Conservation (phyloP, 352 stramenopile species). For the Globisporangium alternatum region DNA sequence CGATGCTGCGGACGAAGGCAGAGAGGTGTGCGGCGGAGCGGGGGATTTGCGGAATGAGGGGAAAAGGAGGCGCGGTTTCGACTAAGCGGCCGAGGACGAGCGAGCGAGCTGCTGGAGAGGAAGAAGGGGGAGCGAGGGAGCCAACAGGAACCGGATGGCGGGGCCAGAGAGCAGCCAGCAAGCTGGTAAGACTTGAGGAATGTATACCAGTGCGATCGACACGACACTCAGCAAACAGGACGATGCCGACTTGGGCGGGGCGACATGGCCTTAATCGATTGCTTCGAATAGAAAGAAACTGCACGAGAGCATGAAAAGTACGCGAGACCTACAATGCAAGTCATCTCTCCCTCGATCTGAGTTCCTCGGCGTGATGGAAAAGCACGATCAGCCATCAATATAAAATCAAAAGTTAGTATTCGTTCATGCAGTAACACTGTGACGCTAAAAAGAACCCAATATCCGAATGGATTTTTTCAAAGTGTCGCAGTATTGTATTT, state of each 20-base stretch:
- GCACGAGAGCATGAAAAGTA: not conserved
- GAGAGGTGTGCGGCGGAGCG: conserved; percentile 7
- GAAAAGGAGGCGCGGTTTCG: conserved; percentile 7
- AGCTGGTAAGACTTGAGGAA: not conserved
- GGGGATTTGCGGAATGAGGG: conserved; percentile 19
- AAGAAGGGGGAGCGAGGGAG: not conserved
- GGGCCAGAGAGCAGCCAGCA: not conserved
- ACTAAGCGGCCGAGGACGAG: conserved; percentile 23
- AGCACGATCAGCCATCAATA: not conserved
- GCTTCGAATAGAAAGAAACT: not conserved
- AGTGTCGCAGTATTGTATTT: conserved; percentile 5
- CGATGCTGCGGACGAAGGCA: not conserved
- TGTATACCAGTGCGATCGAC: not conserved
- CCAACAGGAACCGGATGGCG: too few relatives aligned
- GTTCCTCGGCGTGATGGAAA: not conserved
- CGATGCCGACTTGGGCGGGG: not conserved
- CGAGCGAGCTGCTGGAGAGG: not conserved
- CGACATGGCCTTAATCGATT: conserved; percentile 1
- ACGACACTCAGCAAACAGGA: not conserved
- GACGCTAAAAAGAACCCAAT: not conserved
- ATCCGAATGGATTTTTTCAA: conserved; percentile 4
- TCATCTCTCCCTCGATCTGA: conserved; percentile 1
- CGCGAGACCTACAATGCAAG: not conserved
- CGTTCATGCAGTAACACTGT: not conserved
- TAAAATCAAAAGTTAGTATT: not conserved